Percentiles rank a stretch among this genome's conserved stretches.
These are phyloP conservation scores for Phaeosphaeria sp. DNA, from an alignment of 2,329 filamentous ascomycete species.

Conservation along the genomic window DNA sequence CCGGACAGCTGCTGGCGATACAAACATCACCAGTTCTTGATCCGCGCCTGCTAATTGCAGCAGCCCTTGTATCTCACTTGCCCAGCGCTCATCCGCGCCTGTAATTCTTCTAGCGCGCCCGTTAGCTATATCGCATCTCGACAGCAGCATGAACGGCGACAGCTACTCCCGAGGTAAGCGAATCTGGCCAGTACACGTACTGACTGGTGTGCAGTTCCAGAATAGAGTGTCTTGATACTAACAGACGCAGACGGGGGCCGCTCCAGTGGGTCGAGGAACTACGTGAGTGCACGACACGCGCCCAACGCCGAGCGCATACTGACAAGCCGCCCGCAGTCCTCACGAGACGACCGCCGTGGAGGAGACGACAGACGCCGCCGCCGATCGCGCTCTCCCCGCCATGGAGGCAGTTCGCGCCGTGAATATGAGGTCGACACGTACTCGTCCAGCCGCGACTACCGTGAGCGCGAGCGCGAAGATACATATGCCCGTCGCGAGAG, in stretches of 20 bases:
- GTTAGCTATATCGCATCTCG: constrained; percentile 6
- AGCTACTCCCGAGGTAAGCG: constrained; percentile 78
- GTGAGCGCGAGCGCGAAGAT: constrained; percentile 92
- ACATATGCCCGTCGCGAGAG: constrained; percentile 75
- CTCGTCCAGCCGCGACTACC: constrained; percentile 89
- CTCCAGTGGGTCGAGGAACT: constrained; percentile 45
- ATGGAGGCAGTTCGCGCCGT: constrained; percentile 62
- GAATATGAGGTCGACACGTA: constrained; percentile 84
- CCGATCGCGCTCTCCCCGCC: constrained; percentile 86
- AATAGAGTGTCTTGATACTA: constrained; percentile 29
- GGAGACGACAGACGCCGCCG: constrained; percentile 59
- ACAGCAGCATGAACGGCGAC: constrained; percentile 79
- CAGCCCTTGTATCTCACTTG: constrained; percentile 16
- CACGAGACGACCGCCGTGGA: constrained; percentile 40
- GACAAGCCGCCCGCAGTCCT: constrained; percentile 32
- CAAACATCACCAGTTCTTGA: constrained; percentile 13
- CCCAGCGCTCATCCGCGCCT: constrained; percentile 13
- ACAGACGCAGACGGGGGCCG: constrained; percentile 48
- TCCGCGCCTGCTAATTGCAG: constrained; percentile 21
- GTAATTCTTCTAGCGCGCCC: constrained; percentile 13
- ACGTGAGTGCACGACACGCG: constrained; percentile 42
- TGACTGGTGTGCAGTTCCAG: constrained; percentile 44
- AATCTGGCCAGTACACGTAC: constrained; percentile 39
- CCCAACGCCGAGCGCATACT: constrained; percentile 22
- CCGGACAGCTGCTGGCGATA: constrained; percentile 15